Evolutionary conservation across 805 yeast species (phyloP).

Genomic region (Deakozyma indianensis): DNA sequence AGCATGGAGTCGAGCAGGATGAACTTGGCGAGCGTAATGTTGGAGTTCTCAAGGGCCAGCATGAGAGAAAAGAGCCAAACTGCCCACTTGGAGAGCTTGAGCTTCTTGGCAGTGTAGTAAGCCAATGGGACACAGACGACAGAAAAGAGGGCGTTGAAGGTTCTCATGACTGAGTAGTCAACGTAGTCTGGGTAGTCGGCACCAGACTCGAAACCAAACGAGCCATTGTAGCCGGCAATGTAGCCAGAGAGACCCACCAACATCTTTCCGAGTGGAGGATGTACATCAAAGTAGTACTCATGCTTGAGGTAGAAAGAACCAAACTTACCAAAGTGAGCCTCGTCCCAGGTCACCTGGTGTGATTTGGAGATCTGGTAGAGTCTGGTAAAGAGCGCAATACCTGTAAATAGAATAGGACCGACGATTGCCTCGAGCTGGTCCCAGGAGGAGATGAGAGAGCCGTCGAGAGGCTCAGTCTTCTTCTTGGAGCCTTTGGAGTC

Average conservation of each 20-base stretch:
- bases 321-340: conserved; percentile 94
- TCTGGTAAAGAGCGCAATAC: conserved; percentile 40
- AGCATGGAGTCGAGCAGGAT: conserved; percentile 87
- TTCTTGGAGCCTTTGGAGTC: neutral
- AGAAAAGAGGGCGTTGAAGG: conserved; percentile 74
- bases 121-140: conserved; percentile 78
- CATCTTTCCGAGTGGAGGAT: conserved; percentile 94
- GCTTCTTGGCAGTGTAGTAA: conserved; percentile 62
- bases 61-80: conserved; percentile 68
- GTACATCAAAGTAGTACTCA: conserved; percentile 90
- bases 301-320: conserved; percentile 82
- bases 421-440: conserved; percentile 26
- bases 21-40: conserved; percentile 75
- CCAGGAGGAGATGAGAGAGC: conserved; percentile 15
- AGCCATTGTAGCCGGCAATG: conserved; percentile 75
- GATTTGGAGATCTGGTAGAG: conserved; percentile 58
- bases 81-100: conserved; percentile 57
- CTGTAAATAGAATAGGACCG: conserved; percentile 39
- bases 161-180: conserved; percentile 56
- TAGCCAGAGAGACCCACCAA: conserved; percentile 79
- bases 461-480: conserved; percentile 7
- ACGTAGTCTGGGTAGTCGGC: conserved; percentile 58
- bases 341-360: conserved; percentile 81
- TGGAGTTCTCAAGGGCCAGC: conserved; percentile 57
- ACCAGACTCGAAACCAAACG: conserved; percentile 82